Evolutionary conservation across 345 rosid species (phyloP).

Genomic region (Kernera saxatilis): DNA sequence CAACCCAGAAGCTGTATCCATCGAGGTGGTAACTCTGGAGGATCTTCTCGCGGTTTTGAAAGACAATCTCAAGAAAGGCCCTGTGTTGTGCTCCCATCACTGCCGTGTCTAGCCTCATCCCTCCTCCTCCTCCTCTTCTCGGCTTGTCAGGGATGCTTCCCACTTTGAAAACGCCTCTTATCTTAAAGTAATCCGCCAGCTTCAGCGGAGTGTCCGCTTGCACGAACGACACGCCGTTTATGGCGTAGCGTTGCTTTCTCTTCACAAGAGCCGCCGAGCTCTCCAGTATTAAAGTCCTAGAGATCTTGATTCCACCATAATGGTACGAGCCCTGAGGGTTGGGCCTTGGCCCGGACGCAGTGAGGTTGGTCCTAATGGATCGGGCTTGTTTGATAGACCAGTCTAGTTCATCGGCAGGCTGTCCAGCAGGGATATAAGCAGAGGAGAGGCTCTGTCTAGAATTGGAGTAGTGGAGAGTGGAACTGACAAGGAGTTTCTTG

Average conservation of each 20-base stretch:
- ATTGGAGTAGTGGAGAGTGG: constrained; percentile 64
- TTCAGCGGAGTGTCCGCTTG: constrained; percentile 73
- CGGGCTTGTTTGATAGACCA: constrained; percentile 83
- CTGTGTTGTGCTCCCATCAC: constrained; percentile 70
- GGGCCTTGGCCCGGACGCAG: constrained; percentile 94
- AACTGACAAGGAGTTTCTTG: constrained; percentile 38
- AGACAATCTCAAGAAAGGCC: constrained; percentile 65
- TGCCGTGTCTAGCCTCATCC: constrained; percentile 53
- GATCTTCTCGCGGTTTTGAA: constrained; percentile 64
- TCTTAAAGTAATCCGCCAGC: constrained; percentile 80
- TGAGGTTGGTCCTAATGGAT: constrained; percentile 75
- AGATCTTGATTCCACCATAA: constrained; percentile 59
- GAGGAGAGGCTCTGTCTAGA: constrained; percentile 34
- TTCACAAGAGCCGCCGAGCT: constrained; percentile 55
- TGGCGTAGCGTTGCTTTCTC: constrained; percentile 75
- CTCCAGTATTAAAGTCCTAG: constrained; percentile 53
- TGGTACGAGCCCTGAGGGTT: constrained; percentile 98
- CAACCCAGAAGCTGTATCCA: constrained; percentile 83
- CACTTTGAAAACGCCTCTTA: constrained; percentile 52
- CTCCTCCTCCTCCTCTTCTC: neutral
- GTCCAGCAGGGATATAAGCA: constrained; percentile 41
- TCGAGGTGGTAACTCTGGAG: constrained; percentile 83
- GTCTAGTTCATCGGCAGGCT: constrained; percentile 44
- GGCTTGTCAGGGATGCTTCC: constrained; percentile 64
- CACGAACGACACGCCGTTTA: constrained; percentile 67